Conservation (phyloP, 805 yeast genomes). For the Wickerhamiella nectarea region DNA sequence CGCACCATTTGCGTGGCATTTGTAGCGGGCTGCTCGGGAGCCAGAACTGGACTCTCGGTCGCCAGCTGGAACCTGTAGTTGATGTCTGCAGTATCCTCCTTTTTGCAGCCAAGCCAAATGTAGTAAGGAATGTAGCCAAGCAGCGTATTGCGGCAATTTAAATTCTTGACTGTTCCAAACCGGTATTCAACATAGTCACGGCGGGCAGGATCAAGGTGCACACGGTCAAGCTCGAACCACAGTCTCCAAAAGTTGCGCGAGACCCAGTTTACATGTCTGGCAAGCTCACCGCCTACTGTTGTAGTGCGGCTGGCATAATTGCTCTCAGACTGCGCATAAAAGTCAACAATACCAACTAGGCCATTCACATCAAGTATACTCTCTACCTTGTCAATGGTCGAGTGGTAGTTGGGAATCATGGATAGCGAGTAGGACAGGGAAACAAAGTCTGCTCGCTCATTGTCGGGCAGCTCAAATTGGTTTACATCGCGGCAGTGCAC, state of each 20-base stretch:
- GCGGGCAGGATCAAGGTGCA: constrained; percentile 64
- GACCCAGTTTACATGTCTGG: constrained; percentile 65
- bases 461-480: constrained; percentile 40
- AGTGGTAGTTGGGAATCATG: constrained; percentile 74
- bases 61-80: constrained; percentile 52
- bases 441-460: constrained; percentile 45
- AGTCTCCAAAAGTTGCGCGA: constrained; percentile 71
- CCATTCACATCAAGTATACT: constrained; percentile 43
- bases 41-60: constrained; percentile 69
- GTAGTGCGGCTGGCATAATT: constrained; percentile 54
- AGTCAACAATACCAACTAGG: constrained; percentile 58
- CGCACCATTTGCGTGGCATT: constrained; percentile 6
- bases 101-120: constrained; percentile 69
- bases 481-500: constrained; percentile 66
- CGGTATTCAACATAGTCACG: constrained; percentile 72
- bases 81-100: constrained; percentile 36
- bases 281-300: constrained; percentile 59
- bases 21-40: constrained; percentile 32
- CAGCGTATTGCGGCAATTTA: constrained; percentile 48
- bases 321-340: constrained; percentile 59
- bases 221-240: constrained; percentile 80
- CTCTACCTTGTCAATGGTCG: constrained; percentile 57
- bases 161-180: constrained; percentile 67
- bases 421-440: constrained; percentile 72
- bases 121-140: constrained; percentile 72